These are phyloP conservation scores for Teunomyces barrocoloradensis DNA, from an alignment of 805 yeast species.

Conservation along the genomic window DNA sequence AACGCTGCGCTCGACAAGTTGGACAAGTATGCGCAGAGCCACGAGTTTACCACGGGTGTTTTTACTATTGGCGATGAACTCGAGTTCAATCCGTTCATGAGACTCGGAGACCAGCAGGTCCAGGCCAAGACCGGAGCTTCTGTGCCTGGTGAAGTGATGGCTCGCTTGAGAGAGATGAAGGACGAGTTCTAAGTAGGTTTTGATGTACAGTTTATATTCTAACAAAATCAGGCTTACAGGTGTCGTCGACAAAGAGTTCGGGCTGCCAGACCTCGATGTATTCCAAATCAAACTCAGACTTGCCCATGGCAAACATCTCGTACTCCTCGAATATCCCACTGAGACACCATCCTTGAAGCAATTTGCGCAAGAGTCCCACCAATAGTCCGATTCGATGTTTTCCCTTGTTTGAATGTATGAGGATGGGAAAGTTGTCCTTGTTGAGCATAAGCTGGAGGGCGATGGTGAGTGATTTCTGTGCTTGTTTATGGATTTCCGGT, in stretches of 20 bases:
- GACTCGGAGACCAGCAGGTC: constrained; percentile 63
- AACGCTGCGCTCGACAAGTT: constrained; percentile 55
- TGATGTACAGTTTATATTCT: constrained; percentile 20
- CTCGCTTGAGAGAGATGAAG: constrained; percentile 70
- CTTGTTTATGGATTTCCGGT: constrained; percentile 39
- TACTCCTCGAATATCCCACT: constrained; percentile 94
- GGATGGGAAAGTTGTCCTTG: constrained; percentile 75
- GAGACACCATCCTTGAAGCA: constrained; percentile 89
- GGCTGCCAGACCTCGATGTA: constrained; percentile 84
- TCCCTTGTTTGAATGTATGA: constrained; percentile 95
- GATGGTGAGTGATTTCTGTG: constrained; percentile 47
- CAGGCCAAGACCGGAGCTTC: constrained; percentile 54
- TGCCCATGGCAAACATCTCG: constrained; percentile 88
- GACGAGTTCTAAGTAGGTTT: constrained; percentile 39
- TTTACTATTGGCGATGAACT: constrained; percentile 86
- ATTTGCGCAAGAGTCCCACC: constrained; percentile 85
- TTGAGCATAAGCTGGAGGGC: constrained; percentile 59
- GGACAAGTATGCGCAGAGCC: constrained; percentile 45
- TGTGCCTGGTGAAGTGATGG: constrained; percentile 61
- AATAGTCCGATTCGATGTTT: constrained; percentile 92
- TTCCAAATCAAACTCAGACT: constrained; percentile 88
- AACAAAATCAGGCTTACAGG: constrained; percentile 64
- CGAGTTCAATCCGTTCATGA: constrained; percentile 86
- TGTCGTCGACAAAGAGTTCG: constrained; percentile 45
- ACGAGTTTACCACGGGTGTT: constrained; percentile 80